Conservation (phyloP, 1,139 yeast genomes). For the Nadsonia commutata region DNA sequence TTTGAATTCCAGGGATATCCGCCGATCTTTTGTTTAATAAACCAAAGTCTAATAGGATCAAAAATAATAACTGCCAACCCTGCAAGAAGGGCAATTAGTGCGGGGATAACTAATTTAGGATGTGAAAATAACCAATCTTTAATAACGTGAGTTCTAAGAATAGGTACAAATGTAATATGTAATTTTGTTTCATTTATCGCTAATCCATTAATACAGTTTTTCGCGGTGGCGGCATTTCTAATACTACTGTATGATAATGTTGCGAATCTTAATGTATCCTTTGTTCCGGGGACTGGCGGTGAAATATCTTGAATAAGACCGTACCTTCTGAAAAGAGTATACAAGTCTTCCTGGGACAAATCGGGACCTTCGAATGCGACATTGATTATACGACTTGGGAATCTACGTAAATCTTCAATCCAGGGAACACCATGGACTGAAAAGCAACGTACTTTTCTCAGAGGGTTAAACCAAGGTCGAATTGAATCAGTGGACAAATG, state of each 20-base stretch:
- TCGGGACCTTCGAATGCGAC: constrained; percentile 63
- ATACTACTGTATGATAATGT: constrained; percentile 38
- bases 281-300: constrained; percentile 38
- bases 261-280: constrained; percentile 34
- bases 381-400: constrained; percentile 47
- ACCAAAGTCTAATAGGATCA: constrained; percentile 83
- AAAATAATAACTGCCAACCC: constrained; percentile 73
- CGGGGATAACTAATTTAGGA: constrained; percentile 35
- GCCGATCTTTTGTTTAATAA: constrained; percentile 52
- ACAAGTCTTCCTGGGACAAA: constrained; percentile 71
- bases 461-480: constrained; percentile 13
- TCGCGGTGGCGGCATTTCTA: constrained; percentile 71
- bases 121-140: constrained; percentile 24
- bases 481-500: constrained; percentile 10
- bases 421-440: constrained; percentile 88
- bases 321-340: constrained; percentile 70
- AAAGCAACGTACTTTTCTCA: constrained; percentile 35
- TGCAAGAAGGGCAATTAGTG: constrained; percentile 47
- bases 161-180: constrained; percentile 59
- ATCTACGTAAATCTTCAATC: constrained; percentile 82
- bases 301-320: constrained; percentile 67
- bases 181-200: constrained; percentile 38
- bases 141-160: constrained; percentile 36
- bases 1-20: constrained; percentile 8
- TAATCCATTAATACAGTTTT: constrained; percentile 77